Base-by-base conservation (phyloP, 1,284 basidiomycete genomes). In the Ganoderma boninense region DNA sequence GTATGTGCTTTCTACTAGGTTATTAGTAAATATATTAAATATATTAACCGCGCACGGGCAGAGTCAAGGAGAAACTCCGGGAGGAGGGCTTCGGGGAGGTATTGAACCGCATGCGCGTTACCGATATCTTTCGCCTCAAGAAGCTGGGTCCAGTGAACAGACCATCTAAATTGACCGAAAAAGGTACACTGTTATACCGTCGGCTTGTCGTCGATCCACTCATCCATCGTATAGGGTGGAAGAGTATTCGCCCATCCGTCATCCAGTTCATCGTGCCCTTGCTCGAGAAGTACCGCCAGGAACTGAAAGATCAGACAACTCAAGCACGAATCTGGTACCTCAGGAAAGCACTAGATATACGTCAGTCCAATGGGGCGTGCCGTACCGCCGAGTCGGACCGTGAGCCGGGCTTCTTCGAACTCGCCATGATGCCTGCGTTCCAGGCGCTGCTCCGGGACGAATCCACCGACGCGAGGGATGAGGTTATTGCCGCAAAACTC, bases 61-160 rank as follows among this genome's bases (percentile, higher is more conserved):
- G 68, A 1, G 40, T 69, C 42, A 26, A 43, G 11, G n/a, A 35
- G 2, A 65, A 56, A 26, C 46, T 69, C 1, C 64, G 63, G 7
- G 46, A 62, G 29, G 68, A 69, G 40, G 68, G 68, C 20, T 69
- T 46, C 26, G 64, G 29, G 16, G 68, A 69, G 6, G 68, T 64
- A 26, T 35, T 61, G 16, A 29, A 52, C 11, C 26, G 26, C 23
- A 56, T 65, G 64, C 16, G 16, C 18, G 2, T 32, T 7, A 20
- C 7, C 11, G 54, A 59, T 13, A 2, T n/a, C 2, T 20, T n/a
- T 4, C 42, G 29, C 26, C 43, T 43, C 7, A 59, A 32, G 26
- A 64, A 59, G 35, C 11, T 63, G n/a, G 35, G 35, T 13, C 2
- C 23, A 23, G 62, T 68, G n/a, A 40, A 42, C 32, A 61, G 56